These are phyloP conservation scores for Ilyonectria sp. DNA, from an alignment of 2,329 filamentous ascomycete species.

Conservation along the genomic window DNA sequence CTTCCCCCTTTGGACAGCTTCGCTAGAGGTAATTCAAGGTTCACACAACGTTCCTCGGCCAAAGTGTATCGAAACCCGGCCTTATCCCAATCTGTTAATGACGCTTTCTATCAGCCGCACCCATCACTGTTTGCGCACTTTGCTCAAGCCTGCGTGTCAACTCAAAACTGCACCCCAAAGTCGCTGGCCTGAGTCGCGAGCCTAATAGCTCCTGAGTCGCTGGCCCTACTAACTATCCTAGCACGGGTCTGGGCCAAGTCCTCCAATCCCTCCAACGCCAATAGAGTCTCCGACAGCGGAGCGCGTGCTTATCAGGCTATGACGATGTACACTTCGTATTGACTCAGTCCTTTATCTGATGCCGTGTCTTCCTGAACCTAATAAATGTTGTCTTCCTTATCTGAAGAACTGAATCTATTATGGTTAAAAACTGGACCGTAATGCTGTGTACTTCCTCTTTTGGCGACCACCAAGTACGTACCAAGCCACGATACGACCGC, in stretches of 20 bases:
- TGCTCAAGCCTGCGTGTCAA: not conserved
- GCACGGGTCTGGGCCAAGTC: not conserved
- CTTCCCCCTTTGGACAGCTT: not conserved
- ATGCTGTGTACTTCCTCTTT: constrained; percentile 18
- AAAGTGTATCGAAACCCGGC: constrained; percentile 4
- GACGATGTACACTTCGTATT: not conserved
- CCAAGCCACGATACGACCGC: constrained; percentile 12
- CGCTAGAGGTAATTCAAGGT: not conserved
- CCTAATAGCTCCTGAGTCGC: not conserved
- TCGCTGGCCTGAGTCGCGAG: not conserved
- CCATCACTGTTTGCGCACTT: not conserved
- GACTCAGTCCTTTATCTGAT: constrained; percentile 10
- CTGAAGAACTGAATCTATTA: constrained; percentile 8
- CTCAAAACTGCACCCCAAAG: not conserved
- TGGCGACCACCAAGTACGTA: constrained; percentile 1
- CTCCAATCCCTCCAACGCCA: constrained; percentile 12
- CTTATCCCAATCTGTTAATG: constrained; percentile 4
- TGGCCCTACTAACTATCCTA: not conserved
- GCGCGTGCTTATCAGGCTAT: constrained; percentile 19
- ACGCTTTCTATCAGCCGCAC: constrained; percentile 2
- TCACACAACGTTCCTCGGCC: constrained; percentile 19
- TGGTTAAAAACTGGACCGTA: constrained; percentile 3
- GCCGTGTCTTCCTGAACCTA: constrained; percentile 6
- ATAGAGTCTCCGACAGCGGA: constrained; percentile 21
- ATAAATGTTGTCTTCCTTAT: constrained; percentile 14